Evolutionary conservation across 176 grass and related monocot genomes (phyloP).

Genomic region (Paspalum vaginatum): DNA sequence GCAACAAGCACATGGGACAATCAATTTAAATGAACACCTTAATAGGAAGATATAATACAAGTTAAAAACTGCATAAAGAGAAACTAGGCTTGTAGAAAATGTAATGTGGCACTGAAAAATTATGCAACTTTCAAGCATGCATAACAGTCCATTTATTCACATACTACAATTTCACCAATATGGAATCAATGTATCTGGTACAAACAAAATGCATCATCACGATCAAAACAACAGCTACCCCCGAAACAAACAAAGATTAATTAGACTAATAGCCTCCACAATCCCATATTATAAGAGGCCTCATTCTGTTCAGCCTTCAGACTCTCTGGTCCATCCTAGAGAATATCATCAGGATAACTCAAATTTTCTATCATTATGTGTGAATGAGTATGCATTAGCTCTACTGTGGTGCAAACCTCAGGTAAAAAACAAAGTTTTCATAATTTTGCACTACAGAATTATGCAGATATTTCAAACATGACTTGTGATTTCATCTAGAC

Average conservation of each 20-base stretch:
- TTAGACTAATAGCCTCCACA: not conserved
- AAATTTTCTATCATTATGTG: slow-evolving; percentile 7
- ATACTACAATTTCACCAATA: slow-evolving; percentile 9
- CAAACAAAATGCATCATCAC: not conserved
- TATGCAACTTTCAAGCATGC: not conserved
- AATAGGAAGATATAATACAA: not conserved
- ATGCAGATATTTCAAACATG: slow-evolving; percentile 8
- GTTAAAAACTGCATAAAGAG: not conserved
- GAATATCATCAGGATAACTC: not conserved
- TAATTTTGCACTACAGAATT: not conserved
- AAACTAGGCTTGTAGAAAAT: not conserved
- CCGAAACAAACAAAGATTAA: not conserved
- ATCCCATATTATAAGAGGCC: not conserved
- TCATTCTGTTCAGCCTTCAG: not conserved
- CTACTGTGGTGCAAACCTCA: slow-evolving; percentile 12
- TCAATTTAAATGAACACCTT: not conserved
- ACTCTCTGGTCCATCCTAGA: not conserved
- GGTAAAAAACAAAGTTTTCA: not conserved
- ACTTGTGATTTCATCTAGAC: slow-evolving; percentile 11
- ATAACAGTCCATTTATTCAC: not conserved
- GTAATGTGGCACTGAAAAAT: not conserved
- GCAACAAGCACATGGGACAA: not conserved
- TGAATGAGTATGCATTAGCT: not conserved
- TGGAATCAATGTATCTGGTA: not conserved
- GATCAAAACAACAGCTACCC: not conserved